Base-by-base conservation (phyloP, 2,329 filamentous ascomycete genomes). In the Pseudogymnoascus sp. region DNA sequence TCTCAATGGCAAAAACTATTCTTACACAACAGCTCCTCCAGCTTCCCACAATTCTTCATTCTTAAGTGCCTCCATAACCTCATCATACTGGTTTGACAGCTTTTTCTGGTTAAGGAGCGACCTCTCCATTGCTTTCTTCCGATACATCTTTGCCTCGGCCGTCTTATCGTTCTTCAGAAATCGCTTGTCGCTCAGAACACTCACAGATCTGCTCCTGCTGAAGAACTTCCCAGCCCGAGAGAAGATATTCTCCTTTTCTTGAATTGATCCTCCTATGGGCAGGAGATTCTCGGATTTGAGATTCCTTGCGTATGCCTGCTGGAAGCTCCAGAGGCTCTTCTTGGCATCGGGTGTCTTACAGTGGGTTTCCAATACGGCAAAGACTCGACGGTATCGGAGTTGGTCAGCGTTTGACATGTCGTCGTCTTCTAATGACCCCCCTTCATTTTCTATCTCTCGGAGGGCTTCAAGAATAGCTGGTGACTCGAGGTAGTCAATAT, bases 321-420 rank as follows among this genome's bases (percentile, higher is more conserved):
- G 82, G 78, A 81, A 86, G 3, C 71, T 67, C 31, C 74, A 74
- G 2, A 86, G 71, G 34, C 82, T 80, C 4, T 72, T 68, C n/a
- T 73, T 76, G 0, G 84, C 82, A 59, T 81, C 79, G 1, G 68
- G 68, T 0, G 79, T 84, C 7, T 70, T 69, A 64, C 83, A 86
- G 12, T 79, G 70, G 0, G 73, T 69, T 42, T 80, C 77, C 0
- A 86, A 76, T 34, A 79, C 74, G 1, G 68, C 59, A 61, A 86
- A 82, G 0, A 82, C 75, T 31, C 79, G 78, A 8, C 72, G 73
- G 53, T 71, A 74, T 28, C 77, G 75, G 36, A 72, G 70, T n/a
- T 82, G 77, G 6, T 83, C 79, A 63, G 80, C 69, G 63, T 69
- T 59, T 21, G 18, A 59, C 49, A 40, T 40, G 21, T 60, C 60